Evolutionary conservation across 768 basidiomycete genomes (phyloP), one percentile per base, ranked within the genome.

Genomic region (Boletus reticulatus): DNA sequence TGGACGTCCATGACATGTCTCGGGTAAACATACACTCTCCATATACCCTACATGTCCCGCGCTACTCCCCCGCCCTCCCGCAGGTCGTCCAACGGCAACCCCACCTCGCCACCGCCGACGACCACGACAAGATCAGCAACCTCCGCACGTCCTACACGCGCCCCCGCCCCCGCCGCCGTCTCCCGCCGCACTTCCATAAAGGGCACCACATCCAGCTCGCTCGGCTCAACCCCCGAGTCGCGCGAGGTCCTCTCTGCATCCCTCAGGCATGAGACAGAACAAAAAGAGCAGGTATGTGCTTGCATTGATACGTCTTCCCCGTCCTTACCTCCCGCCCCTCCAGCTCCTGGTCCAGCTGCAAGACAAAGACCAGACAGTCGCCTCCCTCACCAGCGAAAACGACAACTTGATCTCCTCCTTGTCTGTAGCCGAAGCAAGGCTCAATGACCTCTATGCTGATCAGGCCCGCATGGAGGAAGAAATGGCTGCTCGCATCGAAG

Each of bases 391-490:
- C 12, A 69, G 75, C 50, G 89, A 92, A 64, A 91, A 88, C 72
- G 76, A 77, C 62, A 81, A 74, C 60, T 73, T 93, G 41, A 76
- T 79, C 24, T 85, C 87, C 24, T 76, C 88, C 24, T 75, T 94
- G 32, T 77, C 82, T 64, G 70, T 80, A 34, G 85, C 89, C 31
- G 91, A 93, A 70, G 72, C 78, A n/a, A 81, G 88, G 29, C 75
- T 94, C 50, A 80, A 83, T 59, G 91, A 94, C 62, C 78, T 92
- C 48, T 92, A 92, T 65, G 76, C 85, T 13, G 92, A 94, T 61
- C 91, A 93, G 69, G 77, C 81, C 54, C 83, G 92, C 58, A 85
- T 84, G 74, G 93, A 95, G 70, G 79, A 84, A 57, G 91, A 94
- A 63, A 75, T 94, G 71, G 84, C 85, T 24, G 85, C 89, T 36